A percentile compares a stretch with the other conserved stretches of the same genome.
Evolutionary conservation across 495 filamentous ascomycete genomes (phyloP).

Genomic region (Neurospora cerealis): DNA sequence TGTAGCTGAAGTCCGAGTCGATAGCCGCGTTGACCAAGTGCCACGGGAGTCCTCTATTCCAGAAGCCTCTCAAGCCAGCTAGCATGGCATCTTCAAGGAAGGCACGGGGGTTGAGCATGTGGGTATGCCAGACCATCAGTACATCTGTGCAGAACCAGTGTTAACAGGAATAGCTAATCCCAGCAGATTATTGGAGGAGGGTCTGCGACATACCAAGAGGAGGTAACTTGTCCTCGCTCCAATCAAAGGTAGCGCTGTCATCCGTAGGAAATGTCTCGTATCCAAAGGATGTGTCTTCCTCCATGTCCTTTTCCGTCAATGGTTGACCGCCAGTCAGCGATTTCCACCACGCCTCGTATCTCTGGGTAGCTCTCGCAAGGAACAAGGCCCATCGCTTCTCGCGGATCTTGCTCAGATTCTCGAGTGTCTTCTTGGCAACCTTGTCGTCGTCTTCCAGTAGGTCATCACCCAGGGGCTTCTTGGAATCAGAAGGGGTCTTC

Average conservation of each 20-base stretch:
- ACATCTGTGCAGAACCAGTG: conserved; percentile 47
- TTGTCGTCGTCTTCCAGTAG: conserved; percentile 15
- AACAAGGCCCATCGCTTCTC: conserved; percentile 80
- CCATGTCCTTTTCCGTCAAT: conserved; percentile 26
- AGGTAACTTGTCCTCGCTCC: conserved; percentile 25
- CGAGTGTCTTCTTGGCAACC: conserved; percentile 17
- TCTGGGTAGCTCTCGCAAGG: conserved; percentile 59
- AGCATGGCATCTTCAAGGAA: conserved; percentile 74
- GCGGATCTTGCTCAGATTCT: conserved; percentile 40
- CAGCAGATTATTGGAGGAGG: background rate
- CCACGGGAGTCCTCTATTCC: conserved; percentile 66
- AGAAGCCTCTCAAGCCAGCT: conserved; percentile 47
- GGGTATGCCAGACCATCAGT: conserved; percentile 83
- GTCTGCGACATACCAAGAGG: conserved; percentile 26
- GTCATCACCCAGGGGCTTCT: background rate
- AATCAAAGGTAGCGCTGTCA: conserved; percentile 7
- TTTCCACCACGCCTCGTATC: conserved; percentile 67
- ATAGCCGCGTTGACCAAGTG: conserved; percentile 52
- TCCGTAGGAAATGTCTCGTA: conserved; percentile 18
- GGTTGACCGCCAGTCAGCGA: conserved; percentile 16
- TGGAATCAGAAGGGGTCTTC: conserved; percentile 1
- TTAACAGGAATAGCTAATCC: background rate
- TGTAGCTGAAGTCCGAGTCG: conserved; percentile 54
- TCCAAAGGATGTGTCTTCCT: background rate
- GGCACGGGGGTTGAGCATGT: conserved; percentile 70